Evolutionary conservation across 257 asterid genomes (phyloP), one percentile per base, ranked within the genome.

Genomic region (Paulownia fortunei): DNA sequence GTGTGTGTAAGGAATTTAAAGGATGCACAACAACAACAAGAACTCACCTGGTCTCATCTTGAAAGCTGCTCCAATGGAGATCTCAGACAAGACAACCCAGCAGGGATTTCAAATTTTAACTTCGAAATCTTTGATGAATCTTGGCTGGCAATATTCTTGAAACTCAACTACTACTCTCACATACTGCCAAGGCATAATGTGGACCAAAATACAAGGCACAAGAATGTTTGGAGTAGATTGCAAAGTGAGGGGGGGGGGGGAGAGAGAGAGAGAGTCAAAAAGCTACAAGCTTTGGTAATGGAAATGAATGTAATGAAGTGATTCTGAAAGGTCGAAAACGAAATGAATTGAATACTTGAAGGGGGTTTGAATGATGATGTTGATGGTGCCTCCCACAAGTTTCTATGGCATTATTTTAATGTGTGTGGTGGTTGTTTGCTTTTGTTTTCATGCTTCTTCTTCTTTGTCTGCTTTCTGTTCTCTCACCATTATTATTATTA

Each of bases 41-140:
- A 77, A 79, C 89, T 83, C 74, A 89, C 97, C 97, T 41, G 80
- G 79, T 78, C 90, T 88, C 97, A 92, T 92, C 81, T 79, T 83
- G 77, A 66, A 76, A 61, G 72, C 46, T 72, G 56, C 75, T 72
- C 64, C 80, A 69, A 62, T 69, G 82, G 42, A 21, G 82, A 76
- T 58, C 54, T 49, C 24, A 72, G 76, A 67, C 73, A 72, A 72
- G 18, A 39, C 24, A 72, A 15, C 39, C 34, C 74, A 47, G 82
- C 72, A 51, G 81, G 61, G 79, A 71, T 60, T 77, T 78, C 74
- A 58, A 73, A 68, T 55, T 72, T 66, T 37, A 80, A 56, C 67
- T 71, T 30, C 72, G 66, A 79, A 80, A 78, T 66, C 81, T 73
- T 9, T 4, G 69, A 70, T 36, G 78, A 63, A 39, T 54, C 78